phyloP scores from a whole-genome alignment of 164 flowering plant species.

The Umbellularia californica region DNA sequence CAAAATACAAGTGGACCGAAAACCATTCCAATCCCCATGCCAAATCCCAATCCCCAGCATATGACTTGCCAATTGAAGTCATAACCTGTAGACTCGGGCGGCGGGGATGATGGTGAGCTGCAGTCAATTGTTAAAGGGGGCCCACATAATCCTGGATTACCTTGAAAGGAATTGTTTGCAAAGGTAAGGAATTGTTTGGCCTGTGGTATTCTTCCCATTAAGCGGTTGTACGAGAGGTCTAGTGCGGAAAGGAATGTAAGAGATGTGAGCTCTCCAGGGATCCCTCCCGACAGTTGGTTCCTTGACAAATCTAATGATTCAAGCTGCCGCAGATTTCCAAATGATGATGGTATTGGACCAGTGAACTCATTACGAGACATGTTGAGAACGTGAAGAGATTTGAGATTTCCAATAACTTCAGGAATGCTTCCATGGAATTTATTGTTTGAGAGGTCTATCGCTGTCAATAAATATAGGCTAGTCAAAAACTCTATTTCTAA shows the following conservation, averaged over 20 bases:
- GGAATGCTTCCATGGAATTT: conserved; percentile 8
- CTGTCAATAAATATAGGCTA: conserved; percentile 4
- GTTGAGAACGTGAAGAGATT: conserved; percentile 1
- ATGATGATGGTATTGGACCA: conserved; percentile 11
- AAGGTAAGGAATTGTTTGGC: conserved; percentile 17
- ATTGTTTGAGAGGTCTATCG: conserved; percentile 14
- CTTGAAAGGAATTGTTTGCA: neutral
- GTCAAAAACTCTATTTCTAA: neutral
- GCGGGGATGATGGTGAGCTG: neutral
- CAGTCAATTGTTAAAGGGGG: conserved; percentile 4
- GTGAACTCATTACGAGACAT: conserved; percentile 6
- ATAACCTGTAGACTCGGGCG: neutral
- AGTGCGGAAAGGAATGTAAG: conserved; percentile 12
- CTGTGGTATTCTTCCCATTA: conserved; percentile 15
- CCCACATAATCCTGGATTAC: conserved; percentile 18
- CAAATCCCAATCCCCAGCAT: conserved; percentile 43
- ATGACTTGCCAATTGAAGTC: conserved; percentile 35
- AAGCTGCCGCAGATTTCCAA: neutral
- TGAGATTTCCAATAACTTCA: neutral
- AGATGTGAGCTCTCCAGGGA: conserved; percentile 9
- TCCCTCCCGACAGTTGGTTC: conserved; percentile 10
- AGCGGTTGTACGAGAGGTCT: conserved; percentile 13
- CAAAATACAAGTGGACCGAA: conserved; percentile 34
- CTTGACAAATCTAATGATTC: conserved; percentile 15
- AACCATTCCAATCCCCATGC: conserved; percentile 37